These are phyloP conservation scores for Botrytis medusae DNA, from an alignment of 2,329 filamentous ascomycete genomes.

Conservation along the genomic window DNA sequence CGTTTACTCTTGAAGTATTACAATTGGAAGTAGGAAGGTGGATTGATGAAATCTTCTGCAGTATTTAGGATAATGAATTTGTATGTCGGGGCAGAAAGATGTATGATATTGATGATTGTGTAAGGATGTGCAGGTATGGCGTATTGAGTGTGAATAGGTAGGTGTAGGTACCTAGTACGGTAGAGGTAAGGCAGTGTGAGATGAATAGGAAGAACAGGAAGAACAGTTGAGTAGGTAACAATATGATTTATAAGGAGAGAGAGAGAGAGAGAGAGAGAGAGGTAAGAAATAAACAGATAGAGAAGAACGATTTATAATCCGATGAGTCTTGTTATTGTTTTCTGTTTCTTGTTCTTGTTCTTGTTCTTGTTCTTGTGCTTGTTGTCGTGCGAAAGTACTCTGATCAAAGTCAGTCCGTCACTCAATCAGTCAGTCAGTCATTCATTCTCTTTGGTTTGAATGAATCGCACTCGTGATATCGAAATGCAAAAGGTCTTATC, in stretches of 20 bases:
- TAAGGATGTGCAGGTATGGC: constrained; percentile 2
- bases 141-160: background rate
- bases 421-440: background rate
- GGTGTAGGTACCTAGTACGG: background rate
- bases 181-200: background rate
- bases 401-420: background rate
- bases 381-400: background rate
- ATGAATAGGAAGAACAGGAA: too few relatives aligned
- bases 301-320: background rate
- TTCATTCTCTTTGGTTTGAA: background rate
- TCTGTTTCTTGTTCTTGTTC: too few relatives aligned
- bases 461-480: constrained; percentile 2
- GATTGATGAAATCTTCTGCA: background rate
- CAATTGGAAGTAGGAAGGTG: background rate
- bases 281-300: background rate
- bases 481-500: background rate
- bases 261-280: background rate
- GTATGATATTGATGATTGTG: constrained; percentile 2
- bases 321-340: background rate
- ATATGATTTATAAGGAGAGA: background rate
- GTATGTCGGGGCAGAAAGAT: too few relatives aligned
- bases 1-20: background rate
- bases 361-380: too few relatives aligned
- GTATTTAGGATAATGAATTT: background rate
- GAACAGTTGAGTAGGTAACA: too few relatives aligned